Evolutionary conservation across 2,329 filamentous ascomycete species (phyloP), one percentile per base, ranked within the genome.

Genomic region (Ophiostoma fasciatum): DNA sequence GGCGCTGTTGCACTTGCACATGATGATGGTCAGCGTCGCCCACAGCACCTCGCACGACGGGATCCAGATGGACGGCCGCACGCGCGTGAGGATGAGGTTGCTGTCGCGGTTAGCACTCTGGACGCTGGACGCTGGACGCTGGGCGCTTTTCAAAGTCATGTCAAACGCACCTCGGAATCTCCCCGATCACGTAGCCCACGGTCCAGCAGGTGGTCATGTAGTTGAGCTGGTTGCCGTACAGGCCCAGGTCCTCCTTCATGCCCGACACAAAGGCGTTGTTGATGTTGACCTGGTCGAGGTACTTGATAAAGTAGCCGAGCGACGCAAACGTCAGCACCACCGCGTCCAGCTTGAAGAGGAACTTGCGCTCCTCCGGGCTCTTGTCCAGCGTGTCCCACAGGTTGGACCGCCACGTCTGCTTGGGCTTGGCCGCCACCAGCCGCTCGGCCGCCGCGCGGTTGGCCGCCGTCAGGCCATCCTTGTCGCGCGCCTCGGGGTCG

Each of bases 341-440:
- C 9, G 46, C 42, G 38, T 57, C 54, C 6, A 57, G 48, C 42
- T 55, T 57, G 40, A 51, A 48, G 12, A 57, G 45, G 17, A 57
- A 52, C 9, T 41, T 41, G 3, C 47, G 45, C 45, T 57, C 54
- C 35, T 51, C 48, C 6, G 51, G 50, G 7, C 49, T 49, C 48
- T 54, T 54, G 44, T 54, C 51, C 17, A 65, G 53, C 0, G 61
- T 63, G 40, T 67, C 63, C 63, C 63, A 66, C n/a, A 66, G 9
- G 31, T 63, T 62, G 0, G 61, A 64, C 18, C 53, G 54, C 63
- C 63, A 67, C 18, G 57, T 63, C 23, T 42, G 30, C 25, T 34
- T 36, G 9, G 44, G 40, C 30, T 12, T 25, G 7, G 30, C 19
- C 5, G 36, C 29, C 2, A 45, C 37, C 5, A 42, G 12, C 13